phyloP scores from a whole-genome alignment of 2,329 filamentous ascomycete species.

The Aspergillus aculeatinus region DNA sequence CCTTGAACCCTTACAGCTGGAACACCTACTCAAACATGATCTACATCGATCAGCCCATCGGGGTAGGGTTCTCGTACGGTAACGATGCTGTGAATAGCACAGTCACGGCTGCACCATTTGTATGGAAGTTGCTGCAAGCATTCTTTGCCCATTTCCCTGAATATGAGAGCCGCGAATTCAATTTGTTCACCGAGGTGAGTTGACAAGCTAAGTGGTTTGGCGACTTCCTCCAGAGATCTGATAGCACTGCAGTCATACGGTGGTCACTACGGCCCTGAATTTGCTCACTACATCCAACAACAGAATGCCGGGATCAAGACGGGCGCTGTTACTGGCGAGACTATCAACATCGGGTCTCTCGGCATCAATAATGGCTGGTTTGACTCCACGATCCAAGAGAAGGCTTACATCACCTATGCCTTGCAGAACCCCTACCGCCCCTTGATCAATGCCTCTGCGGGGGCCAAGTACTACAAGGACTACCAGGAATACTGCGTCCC shows the following conservation, averaged over 20 bases:
- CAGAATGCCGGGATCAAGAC: constrained; percentile 37
- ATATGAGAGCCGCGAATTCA: constrained; percentile 41
- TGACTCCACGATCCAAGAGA: constrained; percentile 48
- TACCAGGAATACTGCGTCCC: constrained; percentile 42
- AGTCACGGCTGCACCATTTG: constrained; percentile 47
- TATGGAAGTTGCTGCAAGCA: constrained; percentile 59
- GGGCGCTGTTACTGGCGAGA: constrained; percentile 43
- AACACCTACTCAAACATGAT: constrained; percentile 64
- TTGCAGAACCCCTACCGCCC: constrained; percentile 49
- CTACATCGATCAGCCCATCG: constrained; percentile 64
- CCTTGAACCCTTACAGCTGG: constrained; percentile 56
- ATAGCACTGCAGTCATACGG: constrained; percentile 30
- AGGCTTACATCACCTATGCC: constrained; percentile 46
- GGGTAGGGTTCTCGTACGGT: constrained; percentile 55
- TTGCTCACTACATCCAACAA: constrained; percentile 36
- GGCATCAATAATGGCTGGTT: constrained; percentile 60
- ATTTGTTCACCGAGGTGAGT: constrained; percentile 33
- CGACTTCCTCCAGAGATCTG: background rate
- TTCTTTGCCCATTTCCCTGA: constrained; percentile 39
- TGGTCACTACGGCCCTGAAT: constrained; percentile 39
- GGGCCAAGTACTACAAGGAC: constrained; percentile 30
- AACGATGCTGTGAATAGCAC: constrained; percentile 40
- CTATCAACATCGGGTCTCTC: constrained; percentile 54
- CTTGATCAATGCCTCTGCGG: constrained; percentile 39
- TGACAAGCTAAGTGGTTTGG: background rate